A percentile compares a stretch with the other conserved stretches of the same genome.
phyloP scores from a whole-genome alignment of 345 rosid species.

The Citrus maxima region DNA sequence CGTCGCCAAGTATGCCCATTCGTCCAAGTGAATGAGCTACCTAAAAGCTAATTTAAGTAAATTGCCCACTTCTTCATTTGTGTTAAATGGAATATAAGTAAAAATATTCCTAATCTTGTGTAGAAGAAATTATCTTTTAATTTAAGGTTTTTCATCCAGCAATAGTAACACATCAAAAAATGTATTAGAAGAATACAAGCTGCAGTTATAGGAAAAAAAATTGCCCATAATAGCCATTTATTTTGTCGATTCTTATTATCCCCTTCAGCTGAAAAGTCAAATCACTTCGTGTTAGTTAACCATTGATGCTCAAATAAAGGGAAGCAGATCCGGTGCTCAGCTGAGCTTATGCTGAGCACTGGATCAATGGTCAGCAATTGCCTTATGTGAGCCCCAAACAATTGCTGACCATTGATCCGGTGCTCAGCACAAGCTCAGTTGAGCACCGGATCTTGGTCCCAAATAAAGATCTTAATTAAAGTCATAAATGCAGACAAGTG shows the following conservation, averaged over 20 bases:
- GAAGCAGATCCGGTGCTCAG: too few relatives aligned
- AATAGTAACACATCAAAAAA: not conserved
- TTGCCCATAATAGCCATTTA: not conserved
- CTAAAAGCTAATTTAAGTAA: not conserved
- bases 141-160: constrained; percentile 6
- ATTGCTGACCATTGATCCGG: too few relatives aligned
- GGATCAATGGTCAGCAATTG: too few relatives aligned
- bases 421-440: too few relatives aligned
- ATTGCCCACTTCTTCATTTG: not conserved
- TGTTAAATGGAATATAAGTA: too few relatives aligned
- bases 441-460: too few relatives aligned
- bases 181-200: constrained; percentile 5
- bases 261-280: not conserved
- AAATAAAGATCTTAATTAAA: not conserved
- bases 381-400: too few relatives aligned
- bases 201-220: constrained; percentile 16
- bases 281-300: not conserved
- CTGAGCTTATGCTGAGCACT: too few relatives aligned
- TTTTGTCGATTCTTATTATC: not conserved
- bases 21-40: too few relatives aligned
- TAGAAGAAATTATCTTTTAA: constrained; percentile 17
- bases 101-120: not conserved
- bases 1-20: too few relatives aligned
- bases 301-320: not conserved
- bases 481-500: not conserved